Evolutionary conservation across 768 basidiomycete species (phyloP).

Genomic region (Calocera cornea): DNA sequence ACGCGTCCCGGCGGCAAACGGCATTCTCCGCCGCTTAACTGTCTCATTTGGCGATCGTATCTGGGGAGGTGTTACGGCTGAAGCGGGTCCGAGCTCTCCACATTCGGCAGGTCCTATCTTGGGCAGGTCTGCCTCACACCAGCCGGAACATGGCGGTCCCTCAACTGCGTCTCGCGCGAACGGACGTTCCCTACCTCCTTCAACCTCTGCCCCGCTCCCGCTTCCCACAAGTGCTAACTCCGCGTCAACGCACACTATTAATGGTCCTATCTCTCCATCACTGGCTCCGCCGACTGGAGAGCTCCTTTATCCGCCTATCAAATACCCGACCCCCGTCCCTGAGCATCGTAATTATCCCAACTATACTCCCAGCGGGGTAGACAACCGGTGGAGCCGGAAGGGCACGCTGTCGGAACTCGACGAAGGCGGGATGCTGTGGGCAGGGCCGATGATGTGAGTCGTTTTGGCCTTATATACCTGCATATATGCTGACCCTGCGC

Average conservation of each 20-base stretch:
- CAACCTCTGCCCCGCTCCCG: not conserved
- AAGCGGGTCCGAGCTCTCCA: not conserved
- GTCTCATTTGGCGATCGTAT: not conserved
- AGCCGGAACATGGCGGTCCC: not conserved
- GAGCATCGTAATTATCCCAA: constrained; percentile 56
- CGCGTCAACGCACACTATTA: not conserved
- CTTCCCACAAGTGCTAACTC: not conserved
- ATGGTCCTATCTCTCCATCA: not conserved
- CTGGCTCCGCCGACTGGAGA: not conserved
- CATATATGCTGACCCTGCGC: not conserved
- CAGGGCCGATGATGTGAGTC: constrained; percentile 13
- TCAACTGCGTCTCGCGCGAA: not conserved
- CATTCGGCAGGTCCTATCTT: not conserved
- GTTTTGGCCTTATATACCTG: not conserved
- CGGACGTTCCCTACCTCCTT: not conserved
- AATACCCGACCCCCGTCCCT: constrained; percentile 42
- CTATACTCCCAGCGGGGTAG: constrained; percentile 54
- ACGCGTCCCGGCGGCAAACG: not conserved
- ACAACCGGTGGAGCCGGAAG: constrained; percentile 46
- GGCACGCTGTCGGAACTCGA: constrained; percentile 36
- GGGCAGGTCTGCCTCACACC: not conserved
- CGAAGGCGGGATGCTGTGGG: constrained; percentile 13
- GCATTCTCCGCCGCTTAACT: not conserved
- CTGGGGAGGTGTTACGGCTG: not conserved
- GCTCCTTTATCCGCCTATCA: constrained; percentile 31